Evolutionary conservation across 352 stramenopile genomes (phyloP).

Genomic region (Globisporangium uncinulatum): DNA sequence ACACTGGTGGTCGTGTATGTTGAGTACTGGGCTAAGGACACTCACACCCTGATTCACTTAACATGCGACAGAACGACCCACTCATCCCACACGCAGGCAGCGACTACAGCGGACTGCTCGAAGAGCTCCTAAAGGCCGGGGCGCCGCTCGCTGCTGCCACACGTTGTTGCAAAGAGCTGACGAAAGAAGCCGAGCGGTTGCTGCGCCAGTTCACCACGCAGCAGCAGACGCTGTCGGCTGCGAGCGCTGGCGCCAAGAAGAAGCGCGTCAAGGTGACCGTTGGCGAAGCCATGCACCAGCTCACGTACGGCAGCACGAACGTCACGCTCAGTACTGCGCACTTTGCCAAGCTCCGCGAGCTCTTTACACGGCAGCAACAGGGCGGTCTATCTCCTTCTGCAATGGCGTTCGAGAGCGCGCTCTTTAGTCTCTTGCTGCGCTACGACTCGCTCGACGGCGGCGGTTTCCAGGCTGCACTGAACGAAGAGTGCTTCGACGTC

Average conservation of each 20-base stretch:
- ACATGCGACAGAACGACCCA: constrained; percentile 33
- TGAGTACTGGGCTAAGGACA: too few species aligned
- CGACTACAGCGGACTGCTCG: constrained; percentile 63
- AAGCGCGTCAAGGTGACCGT: constrained; percentile 36
- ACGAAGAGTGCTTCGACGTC: constrained; percentile 90
- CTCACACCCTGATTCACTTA: too few species aligned
- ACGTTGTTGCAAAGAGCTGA: constrained; percentile 61
- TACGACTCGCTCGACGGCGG: constrained; percentile 93
- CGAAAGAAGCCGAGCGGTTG: constrained; percentile 43
- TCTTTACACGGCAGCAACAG: constrained; percentile 62
- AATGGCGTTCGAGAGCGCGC: constrained; percentile 50
- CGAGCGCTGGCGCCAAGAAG: constrained; percentile 20
- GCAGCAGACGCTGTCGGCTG: constrained; percentile 15
- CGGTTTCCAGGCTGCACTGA: constrained; percentile 89
- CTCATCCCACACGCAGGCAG: constrained; percentile 63
- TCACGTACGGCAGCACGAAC: constrained; percentile 59
- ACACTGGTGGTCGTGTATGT: not conserved
- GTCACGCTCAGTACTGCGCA: constrained; percentile 83
- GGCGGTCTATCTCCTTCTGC: not conserved
- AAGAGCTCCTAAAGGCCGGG: constrained; percentile 71
- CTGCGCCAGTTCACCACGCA: constrained; percentile 47
- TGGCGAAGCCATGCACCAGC: constrained; percentile 31
- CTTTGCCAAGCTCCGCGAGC: constrained; percentile 77
- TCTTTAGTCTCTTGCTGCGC: constrained; percentile 87
- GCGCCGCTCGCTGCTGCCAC: constrained; percentile 52